These are phyloP conservation scores for Jaapia argillacea DNA, from an alignment of 768 basidiomycete species.

Conservation along the genomic window DNA sequence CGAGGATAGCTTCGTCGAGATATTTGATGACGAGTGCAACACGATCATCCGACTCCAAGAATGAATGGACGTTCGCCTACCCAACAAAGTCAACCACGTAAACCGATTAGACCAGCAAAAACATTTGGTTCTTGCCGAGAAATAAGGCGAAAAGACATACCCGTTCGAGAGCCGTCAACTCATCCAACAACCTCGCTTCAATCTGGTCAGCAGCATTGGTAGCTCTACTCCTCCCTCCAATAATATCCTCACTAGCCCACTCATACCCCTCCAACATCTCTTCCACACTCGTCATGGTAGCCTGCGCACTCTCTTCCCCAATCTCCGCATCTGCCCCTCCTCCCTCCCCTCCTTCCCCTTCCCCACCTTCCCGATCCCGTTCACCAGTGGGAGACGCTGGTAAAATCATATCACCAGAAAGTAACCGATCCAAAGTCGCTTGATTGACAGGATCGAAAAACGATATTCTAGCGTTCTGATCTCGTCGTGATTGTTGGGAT, in stretches of 20 bases:
- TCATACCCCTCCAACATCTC: constrained; percentile 99
- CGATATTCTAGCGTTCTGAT: constrained; percentile 64
- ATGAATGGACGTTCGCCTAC: constrained; percentile 95
- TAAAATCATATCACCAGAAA: constrained; percentile 27
- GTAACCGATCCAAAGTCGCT: constrained; percentile 57
- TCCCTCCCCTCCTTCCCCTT: constrained; percentile 20
- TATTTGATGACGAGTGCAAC: constrained; percentile 76
- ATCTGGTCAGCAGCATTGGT: constrained; percentile 84
- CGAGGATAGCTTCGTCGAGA: constrained; percentile 81
- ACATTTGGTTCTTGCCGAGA: no score
- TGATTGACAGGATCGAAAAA: constrained; percentile 80
- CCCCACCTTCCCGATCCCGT: constrained; percentile 33
- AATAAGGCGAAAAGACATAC: constrained; percentile 28
- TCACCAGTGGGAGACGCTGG: constrained; percentile 13
- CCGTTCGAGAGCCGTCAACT: constrained; percentile 89
- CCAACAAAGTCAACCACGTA: background rate
- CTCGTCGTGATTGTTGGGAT: constrained; percentile 36
- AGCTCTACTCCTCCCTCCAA: constrained; percentile 44
- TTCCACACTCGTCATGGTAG: constrained; percentile 85
- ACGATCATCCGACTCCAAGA: constrained; percentile 92
- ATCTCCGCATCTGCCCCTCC: constrained; percentile 25
- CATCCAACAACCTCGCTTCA: constrained; percentile 81
- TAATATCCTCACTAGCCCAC: constrained; percentile 81
- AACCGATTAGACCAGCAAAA: background rate
- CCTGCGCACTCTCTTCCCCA: constrained; percentile 60